Evolutionary conservation across 176 grass and related monocot species (phyloP), one percentile per base, ranked within the genome.

Genomic region (Paspalum vaginatum): DNA sequence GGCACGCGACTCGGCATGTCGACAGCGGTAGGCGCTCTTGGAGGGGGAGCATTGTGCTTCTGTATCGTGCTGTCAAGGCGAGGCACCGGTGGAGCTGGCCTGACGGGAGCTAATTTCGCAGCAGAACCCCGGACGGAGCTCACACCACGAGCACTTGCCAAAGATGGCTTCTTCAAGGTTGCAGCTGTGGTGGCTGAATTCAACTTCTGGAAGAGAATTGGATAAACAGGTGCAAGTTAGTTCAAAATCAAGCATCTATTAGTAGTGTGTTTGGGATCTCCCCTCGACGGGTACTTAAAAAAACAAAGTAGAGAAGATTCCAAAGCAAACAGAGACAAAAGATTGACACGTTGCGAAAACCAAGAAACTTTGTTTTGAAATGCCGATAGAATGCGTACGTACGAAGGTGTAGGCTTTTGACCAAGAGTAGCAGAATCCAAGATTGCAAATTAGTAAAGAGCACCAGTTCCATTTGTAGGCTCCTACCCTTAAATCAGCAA

Each of bases 121-220:
- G 65, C 46, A 55, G 89, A 85, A 45, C 62, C 85, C 6, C 54
- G 39, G 45, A 40, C 57, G 21, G 24, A 61, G 27, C 43, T 83
- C 56, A 2, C 71, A 88, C 59, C 68, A 38, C 49, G 86, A 61
- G 21, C 61, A 45, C 81, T 79, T 65, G 73, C 60, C 47, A 83
- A 54, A 50, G 92, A 68, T 79, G 61, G 72, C 74, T 91, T 94
- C 67, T 91, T 91, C 24, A 71, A 24, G 55, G 72, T 79, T 57
- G 81, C 89, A 81, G 55, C 78, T 26, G 80, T 74, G 70, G 52
- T 70, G 66, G 80, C 68, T 61, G 77, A 62, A 70, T 76, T 91
- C 49, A 77, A 71, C 49, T 74, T 91, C 92, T 94, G 78, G 65
- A 72, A 9, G 43, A n/a, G 71, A 75, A 83, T 78, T 38, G 20